phyloP scores from a whole-genome alignment of 1,284 basidiomycete species.

The Irpex rosettiformis region DNA sequence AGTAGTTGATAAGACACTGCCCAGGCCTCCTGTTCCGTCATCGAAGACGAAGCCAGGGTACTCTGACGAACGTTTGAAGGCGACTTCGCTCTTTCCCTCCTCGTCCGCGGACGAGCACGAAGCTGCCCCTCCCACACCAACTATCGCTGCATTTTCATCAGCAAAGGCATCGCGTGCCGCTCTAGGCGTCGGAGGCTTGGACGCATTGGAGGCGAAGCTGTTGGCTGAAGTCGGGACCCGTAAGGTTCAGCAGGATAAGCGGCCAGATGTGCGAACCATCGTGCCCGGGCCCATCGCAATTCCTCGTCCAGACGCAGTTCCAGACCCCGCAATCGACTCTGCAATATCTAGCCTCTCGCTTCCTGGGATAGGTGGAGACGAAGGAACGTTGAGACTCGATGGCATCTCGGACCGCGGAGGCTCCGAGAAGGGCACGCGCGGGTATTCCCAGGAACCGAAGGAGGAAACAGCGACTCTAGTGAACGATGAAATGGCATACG shows the following conservation, averaged over 20 bases:
- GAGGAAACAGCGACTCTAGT: background rate
- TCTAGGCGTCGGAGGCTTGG: conserved; percentile 43
- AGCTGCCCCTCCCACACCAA: conserved; percentile 47
- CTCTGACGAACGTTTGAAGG: conserved; percentile 24
- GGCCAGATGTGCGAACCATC: conserved; percentile 47
- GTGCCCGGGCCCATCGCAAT: conserved; percentile 47
- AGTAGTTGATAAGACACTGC: conserved; percentile 54
- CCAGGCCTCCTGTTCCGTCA: conserved; percentile 48
- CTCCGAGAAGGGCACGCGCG: conserved; percentile 24
- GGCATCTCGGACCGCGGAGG: background rate
- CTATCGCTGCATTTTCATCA: conserved; percentile 44
- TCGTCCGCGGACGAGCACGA: conserved; percentile 2
- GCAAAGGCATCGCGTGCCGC: conserved; percentile 31
- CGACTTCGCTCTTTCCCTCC: conserved; percentile 24
- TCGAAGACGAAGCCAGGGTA: conserved; percentile 28
- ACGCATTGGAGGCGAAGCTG: conserved; percentile 59
- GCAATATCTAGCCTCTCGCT: conserved; percentile 73
- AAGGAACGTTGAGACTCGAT: conserved; percentile 12
- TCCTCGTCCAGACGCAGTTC: conserved; percentile 21
- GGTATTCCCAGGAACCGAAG: background rate
- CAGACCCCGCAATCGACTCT: conserved; percentile 57
- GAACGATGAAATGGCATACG: background rate
- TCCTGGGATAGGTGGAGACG: conserved; percentile 39
- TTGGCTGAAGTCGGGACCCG: conserved; percentile 67
- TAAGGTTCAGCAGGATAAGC: conserved; percentile 35